Evolutionary conservation across 768 basidiomycete species (phyloP), one percentile per base, ranked within the genome.

Genomic region (Suillus plorans): DNA sequence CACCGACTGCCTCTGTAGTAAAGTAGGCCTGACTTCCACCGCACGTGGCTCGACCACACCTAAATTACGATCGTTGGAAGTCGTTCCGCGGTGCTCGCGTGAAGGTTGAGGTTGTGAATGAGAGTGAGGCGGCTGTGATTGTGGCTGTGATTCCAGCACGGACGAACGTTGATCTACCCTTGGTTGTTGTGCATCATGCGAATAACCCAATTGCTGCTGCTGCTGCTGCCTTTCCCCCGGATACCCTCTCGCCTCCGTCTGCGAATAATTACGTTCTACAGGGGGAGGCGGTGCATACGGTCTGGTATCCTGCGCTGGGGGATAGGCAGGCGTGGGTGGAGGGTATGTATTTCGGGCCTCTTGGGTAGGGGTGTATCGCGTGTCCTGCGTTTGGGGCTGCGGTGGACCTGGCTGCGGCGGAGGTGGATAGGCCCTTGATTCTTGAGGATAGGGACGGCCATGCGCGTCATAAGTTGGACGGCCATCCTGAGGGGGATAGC

Each of bases 11-110:
- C 57, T 58, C 18, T 58, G 57, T 10, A 58, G 28, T 5, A 58
- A 58, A 18, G 8, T 5, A 58, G 57, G 57, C 25, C 57, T 25
- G 4, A 28, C 39, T 10, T 58, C 37, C 14, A 39, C 9, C 0
- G 37, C 37, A 14, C 56, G 57, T 5, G 22, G 37, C 9, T 58
- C 57, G 5, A 58, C 56, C 69, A 71, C 47, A 64, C n/a, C 31
- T 37, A 70, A n/a, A 71, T 65, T 55, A 70, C 74, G 20, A 70
- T 72, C 16, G 67, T 63, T 64, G 66, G 73, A 20, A 70, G 69
- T 57, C 68, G 64, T 18, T 8, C 68, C 41, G 69, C 73, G 42
- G 63, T 59, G 57, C 72, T 69, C 47, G 47, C 47, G 47, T 47
- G n/a, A 0, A 65, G 68, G 14, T 34, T 41, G 31, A 36, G 36